Conservation (phyloP, 2,329 filamentous ascomycete species). For the Fusarium nurragi region DNA sequence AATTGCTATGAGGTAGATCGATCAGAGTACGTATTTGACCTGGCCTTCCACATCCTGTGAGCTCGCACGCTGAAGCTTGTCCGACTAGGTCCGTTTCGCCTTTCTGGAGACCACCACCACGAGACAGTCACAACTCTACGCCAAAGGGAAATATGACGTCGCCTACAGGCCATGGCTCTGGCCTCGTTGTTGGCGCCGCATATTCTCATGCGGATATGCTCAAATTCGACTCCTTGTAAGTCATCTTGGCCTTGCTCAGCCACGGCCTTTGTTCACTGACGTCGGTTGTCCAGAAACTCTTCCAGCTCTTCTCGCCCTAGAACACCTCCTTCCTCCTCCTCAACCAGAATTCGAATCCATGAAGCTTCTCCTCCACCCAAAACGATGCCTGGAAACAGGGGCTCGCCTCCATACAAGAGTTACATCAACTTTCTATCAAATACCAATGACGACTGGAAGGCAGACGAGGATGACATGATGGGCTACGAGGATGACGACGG, state of each 20-base stretch:
- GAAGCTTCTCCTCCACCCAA: slow-evolving; percentile 67
- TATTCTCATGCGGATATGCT: slow-evolving; percentile 97
- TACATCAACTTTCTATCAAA: slow-evolving; percentile 86
- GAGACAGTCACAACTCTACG: slow-evolving; percentile 54
- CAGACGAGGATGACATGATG: slow-evolving; percentile 79
- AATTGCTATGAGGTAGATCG: slow-evolving; percentile 58
- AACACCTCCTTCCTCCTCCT: slow-evolving; percentile 75
- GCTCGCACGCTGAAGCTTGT: slow-evolving; percentile 43
- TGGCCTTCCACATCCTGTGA: slow-evolving; percentile 1
- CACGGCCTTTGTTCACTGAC: slow-evolving; percentile 10
- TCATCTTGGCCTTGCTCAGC: slow-evolving; percentile 17
- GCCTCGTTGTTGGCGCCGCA: slow-evolving; percentile 87
- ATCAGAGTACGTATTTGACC: slow-evolving; percentile 64
- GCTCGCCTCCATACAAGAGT: slow-evolving; percentile 70
- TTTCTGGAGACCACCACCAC: slow-evolving; percentile 79
- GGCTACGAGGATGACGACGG: slow-evolving; percentile 87
- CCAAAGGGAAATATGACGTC: slow-evolving; percentile 59
- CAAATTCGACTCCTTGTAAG: slow-evolving; percentile 83
- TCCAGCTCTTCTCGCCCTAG: slow-evolving; percentile 73
- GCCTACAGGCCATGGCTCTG: slow-evolving; percentile 64
- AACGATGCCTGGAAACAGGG: slow-evolving; percentile 62
- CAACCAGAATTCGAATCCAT: slow-evolving; percentile 59
- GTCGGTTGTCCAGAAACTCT: slow-evolving; percentile 59
- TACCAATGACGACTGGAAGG: slow-evolving; percentile 83
- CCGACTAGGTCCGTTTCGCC: slow-evolving; percentile 78